Evolutionary conservation across 495 filamentous ascomycete genomes (phyloP).

Genomic region (Annulohypoxylon bovei): DNA sequence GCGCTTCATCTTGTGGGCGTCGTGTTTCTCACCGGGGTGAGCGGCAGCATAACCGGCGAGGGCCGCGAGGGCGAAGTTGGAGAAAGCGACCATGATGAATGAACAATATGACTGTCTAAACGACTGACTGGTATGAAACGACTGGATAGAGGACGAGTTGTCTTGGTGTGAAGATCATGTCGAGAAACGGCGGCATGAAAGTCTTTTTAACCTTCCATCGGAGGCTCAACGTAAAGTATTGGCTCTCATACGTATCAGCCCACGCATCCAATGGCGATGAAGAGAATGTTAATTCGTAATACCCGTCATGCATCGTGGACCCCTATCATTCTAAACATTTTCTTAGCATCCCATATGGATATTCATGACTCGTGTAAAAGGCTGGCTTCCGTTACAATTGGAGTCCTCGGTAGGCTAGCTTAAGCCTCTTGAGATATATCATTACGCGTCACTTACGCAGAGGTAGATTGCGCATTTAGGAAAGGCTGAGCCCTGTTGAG

Average conservation of each 20-base stretch:
- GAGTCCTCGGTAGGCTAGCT: not conserved
- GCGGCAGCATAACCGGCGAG: slow-evolving; percentile 42
- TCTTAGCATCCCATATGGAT: slow-evolving; percentile 1
- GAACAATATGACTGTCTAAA: not conserved
- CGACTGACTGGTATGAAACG: slow-evolving; percentile 6
- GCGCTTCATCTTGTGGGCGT: slow-evolving; percentile 46
- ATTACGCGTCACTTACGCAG: slow-evolving; percentile 36
- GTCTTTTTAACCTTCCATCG: slow-evolving; percentile 3
- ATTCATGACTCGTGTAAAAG: not conserved
- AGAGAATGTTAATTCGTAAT: slow-evolving; percentile 19
- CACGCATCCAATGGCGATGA: slow-evolving; percentile 4
- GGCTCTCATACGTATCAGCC: not conserved
- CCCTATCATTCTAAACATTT: not conserved
- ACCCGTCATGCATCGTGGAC: slow-evolving; percentile 13
- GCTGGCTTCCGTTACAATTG: not conserved
- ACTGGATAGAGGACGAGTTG: slow-evolving; percentile 1
- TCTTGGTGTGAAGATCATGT: slow-evolving; percentile 12
- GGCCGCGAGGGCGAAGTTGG: slow-evolving; percentile 39
- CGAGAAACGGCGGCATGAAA: not conserved
- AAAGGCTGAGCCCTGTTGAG: slow-evolving; percentile 26
- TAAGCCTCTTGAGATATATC: slow-evolving; percentile 2
- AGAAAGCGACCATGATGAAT: slow-evolving; percentile 45
- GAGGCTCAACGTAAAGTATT: not conserved
- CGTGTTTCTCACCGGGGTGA: slow-evolving; percentile 51
- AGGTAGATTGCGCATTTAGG: slow-evolving; percentile 21